These are phyloP conservation scores for Lentinula raphanica DNA, from an alignment of 768 basidiomycete species.

Conservation along the genomic window DNA sequence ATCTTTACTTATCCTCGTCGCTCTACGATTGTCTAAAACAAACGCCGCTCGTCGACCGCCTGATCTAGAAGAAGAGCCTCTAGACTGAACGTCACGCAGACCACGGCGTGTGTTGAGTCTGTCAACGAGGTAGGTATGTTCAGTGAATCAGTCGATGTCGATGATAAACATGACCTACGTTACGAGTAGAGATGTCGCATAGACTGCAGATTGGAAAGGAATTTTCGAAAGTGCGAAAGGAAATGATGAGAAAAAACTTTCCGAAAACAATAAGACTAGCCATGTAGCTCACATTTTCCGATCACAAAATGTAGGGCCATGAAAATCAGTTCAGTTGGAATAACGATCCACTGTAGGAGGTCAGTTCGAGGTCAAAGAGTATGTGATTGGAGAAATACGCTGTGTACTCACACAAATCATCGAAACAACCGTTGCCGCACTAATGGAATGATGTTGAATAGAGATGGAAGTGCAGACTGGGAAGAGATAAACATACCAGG, in stretches of 20 bases:
- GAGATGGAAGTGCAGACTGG: neutral
- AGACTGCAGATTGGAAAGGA: slow-evolving; percentile 1
- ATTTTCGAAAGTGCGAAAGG: neutral
- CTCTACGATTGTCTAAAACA: neutral
- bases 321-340: slow-evolving; percentile 44
- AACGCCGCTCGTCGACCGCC: neutral
- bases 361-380: neutral
- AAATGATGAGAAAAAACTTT: neutral
- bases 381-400: slow-evolving; percentile 9
- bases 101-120: slow-evolving; percentile 5
- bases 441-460: slow-evolving; percentile 6
- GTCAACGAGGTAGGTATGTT: neutral
- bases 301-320: slow-evolving; percentile 52
- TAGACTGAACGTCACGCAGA: neutral
- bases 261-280: neutral
- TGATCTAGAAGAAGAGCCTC: neutral
- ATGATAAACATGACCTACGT: slow-evolving; percentile 4
- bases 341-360: slow-evolving; percentile 37
- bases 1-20: neutral
- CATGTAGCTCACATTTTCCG: slow-evolving; percentile 35
- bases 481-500: slow-evolving; percentile 28
- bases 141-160: no score
- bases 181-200: slow-evolving; percentile 2
- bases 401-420: slow-evolving; percentile 53
- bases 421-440: slow-evolving; percentile 37